Evolutionary conservation across 164 flowering plant species (phyloP).

Genomic region (Piper betle): DNA sequence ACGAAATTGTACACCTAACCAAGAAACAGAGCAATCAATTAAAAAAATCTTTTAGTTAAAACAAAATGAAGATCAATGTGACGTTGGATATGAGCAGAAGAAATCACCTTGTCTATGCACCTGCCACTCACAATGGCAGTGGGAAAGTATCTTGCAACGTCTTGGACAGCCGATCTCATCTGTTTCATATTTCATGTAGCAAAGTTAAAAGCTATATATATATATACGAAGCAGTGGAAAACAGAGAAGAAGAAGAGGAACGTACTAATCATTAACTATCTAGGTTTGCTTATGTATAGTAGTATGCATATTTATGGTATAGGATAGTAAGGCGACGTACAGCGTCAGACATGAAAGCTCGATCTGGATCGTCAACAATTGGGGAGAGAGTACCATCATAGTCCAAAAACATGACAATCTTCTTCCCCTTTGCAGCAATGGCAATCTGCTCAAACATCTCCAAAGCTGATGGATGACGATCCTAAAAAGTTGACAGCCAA

Average conservation of each 20-base stretch:
- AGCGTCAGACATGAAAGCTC: conserved; percentile 66
- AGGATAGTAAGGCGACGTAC: conserved; percentile 9
- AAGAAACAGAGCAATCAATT: neutral
- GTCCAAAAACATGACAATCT: conserved; percentile 76
- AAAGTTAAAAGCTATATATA: neutral
- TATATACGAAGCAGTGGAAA: neutral
- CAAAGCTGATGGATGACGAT: conserved; percentile 63
- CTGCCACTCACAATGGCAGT: conserved; percentile 84
- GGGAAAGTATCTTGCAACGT: conserved; percentile 53
- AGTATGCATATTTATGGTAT: too few species aligned
- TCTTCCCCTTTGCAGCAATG: conserved; percentile 58
- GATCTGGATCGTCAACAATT: conserved; percentile 78
- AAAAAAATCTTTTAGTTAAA: neutral
- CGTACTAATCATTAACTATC: neutral
- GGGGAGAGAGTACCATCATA: conserved; percentile 93
- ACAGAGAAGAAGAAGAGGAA: neutral
- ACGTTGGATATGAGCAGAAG: neutral
- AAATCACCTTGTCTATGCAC: conserved; percentile 66
- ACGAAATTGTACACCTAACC: conserved; percentile 57
- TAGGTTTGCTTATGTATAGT: too few species aligned
- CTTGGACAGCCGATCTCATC: conserved; percentile 64
- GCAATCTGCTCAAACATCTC: conserved; percentile 58
- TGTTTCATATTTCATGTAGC: conserved; percentile 8
- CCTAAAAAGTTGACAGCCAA: conserved; percentile 14
- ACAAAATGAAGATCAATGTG: neutral